Base-by-base conservation (phyloP, 2,329 filamentous ascomycete species). In the Aspergillus tubingensis region DNA sequence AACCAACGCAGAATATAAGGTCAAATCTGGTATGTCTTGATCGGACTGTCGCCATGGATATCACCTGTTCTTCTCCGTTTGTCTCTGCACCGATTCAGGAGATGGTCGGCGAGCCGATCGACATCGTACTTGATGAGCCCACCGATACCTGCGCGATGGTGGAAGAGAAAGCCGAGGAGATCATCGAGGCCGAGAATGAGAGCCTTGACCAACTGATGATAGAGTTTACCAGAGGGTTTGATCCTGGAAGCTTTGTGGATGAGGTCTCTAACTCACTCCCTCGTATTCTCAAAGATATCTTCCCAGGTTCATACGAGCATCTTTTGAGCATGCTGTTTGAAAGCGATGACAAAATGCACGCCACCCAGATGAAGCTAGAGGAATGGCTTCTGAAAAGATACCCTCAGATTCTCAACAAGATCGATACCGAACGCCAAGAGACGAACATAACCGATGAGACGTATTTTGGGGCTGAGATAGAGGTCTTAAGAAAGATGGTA, bases 351-450 rank as follows among this genome's bases (percentile, higher is more conserved):
- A 82, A 83, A 52, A 86, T 91, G 62, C 85, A 86, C 64, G 84
- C 86, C 66, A 86, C 89, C 52, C 88, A 91, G 71, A 74, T 79
- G 5, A 85, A 88, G 56, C 77, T 91, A 52, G 83, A 86, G 50
- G 76, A 80, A 43, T 91, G 88, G 87, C 83, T 86, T 51, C 84
- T 87, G 62, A 79, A 81, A 56, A 76, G 57, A 21, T 67, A 62
- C 41, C 48, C 58, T 3, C 39, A 47, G n/a, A 27, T 49, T 38
- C n/a, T 23, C 25, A 21, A 55, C 10, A 39, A 41, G 2, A 50
- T 55, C 17, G 32, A 36, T 13, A 36, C 41, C 38, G 23, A 38
- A 8, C 61, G 54, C 15, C 51, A 5, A 32, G 47, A 57, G 8
- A 60, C 50, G 1, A 60, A 58, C 19, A 59, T 62, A 8, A 51